Evolutionary conservation across 768 basidiomycete genomes (phyloP).

Genomic region (Boletus vinaceobasis): DNA sequence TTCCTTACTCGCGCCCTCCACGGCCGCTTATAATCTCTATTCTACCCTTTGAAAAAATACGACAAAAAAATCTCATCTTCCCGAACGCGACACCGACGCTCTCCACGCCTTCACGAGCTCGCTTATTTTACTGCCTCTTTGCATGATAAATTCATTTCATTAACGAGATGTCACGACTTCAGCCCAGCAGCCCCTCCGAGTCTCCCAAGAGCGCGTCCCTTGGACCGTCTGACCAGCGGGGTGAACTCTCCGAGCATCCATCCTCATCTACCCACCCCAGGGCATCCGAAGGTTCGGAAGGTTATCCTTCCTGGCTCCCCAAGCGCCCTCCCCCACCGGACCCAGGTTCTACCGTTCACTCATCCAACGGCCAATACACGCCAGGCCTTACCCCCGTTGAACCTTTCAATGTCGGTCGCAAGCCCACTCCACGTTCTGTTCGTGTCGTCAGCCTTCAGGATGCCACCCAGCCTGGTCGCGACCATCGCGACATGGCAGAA

Average conservation of each 20-base stretch:
- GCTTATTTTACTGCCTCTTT: conserved; percentile 26
- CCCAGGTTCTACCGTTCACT: conserved; percentile 68
- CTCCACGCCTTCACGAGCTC: conserved; percentile 28
- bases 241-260: conserved; percentile 32
- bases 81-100: conserved; percentile 35
- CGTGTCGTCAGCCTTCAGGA: conserved; percentile 74
- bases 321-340: conserved; percentile 72
- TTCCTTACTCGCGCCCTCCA: conserved; percentile 20
- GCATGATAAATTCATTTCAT: conserved; percentile 29
- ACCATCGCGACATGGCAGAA: conserved; percentile 49
- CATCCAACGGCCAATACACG: conserved; percentile 43
- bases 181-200: conserved; percentile 27
- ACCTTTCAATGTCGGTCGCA: conserved; percentile 52
- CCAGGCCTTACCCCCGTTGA: conserved; percentile 33
- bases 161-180: conserved; percentile 38
- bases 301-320: conserved; percentile 85
- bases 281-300: conserved; percentile 49
- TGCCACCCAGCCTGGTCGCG: conserved; percentile 38
- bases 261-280: conserved; percentile 35
- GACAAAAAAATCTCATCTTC: conserved; percentile 11
- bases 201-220: conserved; percentile 31
- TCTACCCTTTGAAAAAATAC: conserved; percentile 18
- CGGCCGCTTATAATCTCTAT: conserved; percentile 16
- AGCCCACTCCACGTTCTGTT: conserved; percentile 76
- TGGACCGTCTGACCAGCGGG: conserved; percentile 27